Base-by-base conservation (phyloP, 257 asterid species). In the Forsythia suspensa region DNA sequence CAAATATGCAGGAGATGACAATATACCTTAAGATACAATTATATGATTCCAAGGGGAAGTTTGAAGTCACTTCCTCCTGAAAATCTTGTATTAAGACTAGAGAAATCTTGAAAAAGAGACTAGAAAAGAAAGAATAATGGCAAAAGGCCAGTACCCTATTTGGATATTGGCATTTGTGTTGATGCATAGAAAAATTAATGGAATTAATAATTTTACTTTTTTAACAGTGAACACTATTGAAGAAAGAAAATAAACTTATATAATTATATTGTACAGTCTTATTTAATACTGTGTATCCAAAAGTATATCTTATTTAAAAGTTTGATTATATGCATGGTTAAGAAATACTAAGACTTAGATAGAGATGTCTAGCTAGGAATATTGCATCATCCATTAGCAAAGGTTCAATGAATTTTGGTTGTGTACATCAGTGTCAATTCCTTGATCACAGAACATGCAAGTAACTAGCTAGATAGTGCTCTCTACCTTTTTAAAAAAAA, bases 1-100 rank as follows among this genome's bases (percentile, higher is more conserved):
- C n/a, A 88, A 87, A 82, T 72, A 82, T 79, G 90, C 74, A 37
- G 93, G 91, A 55, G 89, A 82, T 66, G 87, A 81, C 9, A 80
- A 52, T 76, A 72, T 82, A 70, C 85, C 82, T 13, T 79, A 41
- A 81, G 15, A 76, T 81, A 74, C 71, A 18, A 34, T 13, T 40
- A 72, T 40, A 15, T 75, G 63, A 66, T 9, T 8, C 39, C 21
- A 20, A 12, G 70, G 59, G 70, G 51, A 71, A n/a, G 73, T 18
- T 74, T 73, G 21, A 38, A 9, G 3, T 37, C 29, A 11, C 37
- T 70, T 8, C 55, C 3, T 51, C 72, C 9, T 48, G 77, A 29
- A 6, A 67, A n/a, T 44, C 21, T 46, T 46, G 74, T 66, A 51
- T 13, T 67, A 44, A 66, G 65, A 72, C 10, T 36, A 68, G 29